These are phyloP conservation scores for Trametes punicea DNA, from an alignment of 768 basidiomycete genomes.

Conservation along the genomic window DNA sequence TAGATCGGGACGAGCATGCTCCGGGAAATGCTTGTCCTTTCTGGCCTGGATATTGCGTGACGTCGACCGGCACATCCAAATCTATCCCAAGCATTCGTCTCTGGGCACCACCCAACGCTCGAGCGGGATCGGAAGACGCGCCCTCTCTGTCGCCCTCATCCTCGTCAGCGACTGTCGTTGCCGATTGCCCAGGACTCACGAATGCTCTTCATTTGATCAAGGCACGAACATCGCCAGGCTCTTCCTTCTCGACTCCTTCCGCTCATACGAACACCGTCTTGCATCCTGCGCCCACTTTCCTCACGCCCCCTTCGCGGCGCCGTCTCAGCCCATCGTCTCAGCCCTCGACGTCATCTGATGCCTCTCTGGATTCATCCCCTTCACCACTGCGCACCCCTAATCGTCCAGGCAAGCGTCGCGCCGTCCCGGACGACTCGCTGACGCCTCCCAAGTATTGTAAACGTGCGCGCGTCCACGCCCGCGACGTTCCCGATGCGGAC, in stretches of 20 bases:
- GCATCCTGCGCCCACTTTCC: too few species aligned
- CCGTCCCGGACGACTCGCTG: background rate
- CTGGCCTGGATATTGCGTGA: background rate
- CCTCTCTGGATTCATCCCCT: background rate
- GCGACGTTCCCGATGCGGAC: background rate
- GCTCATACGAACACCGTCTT: too few species aligned
- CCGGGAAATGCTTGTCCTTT: too few species aligned
- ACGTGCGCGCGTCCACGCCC: background rate
- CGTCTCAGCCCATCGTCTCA: background rate
- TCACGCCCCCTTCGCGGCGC: too few species aligned
- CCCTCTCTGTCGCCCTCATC: background rate
- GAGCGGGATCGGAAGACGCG: background rate
- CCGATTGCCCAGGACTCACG: background rate
- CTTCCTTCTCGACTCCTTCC: too few species aligned
- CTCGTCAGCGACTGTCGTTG: background rate
- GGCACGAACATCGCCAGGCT: too few species aligned
- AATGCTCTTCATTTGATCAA: too few species aligned
- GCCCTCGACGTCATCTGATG: background rate
- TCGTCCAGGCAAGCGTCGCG: background rate
- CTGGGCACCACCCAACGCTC: background rate
- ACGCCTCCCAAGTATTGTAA: background rate
- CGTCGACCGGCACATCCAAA: too few species aligned
- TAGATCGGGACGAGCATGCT: too few species aligned
- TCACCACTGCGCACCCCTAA: background rate
- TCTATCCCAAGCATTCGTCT: background rate